phyloP scores from a whole-genome alignment of 2,329 filamentous ascomycete genomes.

The Colletotrichum sp. region DNA sequence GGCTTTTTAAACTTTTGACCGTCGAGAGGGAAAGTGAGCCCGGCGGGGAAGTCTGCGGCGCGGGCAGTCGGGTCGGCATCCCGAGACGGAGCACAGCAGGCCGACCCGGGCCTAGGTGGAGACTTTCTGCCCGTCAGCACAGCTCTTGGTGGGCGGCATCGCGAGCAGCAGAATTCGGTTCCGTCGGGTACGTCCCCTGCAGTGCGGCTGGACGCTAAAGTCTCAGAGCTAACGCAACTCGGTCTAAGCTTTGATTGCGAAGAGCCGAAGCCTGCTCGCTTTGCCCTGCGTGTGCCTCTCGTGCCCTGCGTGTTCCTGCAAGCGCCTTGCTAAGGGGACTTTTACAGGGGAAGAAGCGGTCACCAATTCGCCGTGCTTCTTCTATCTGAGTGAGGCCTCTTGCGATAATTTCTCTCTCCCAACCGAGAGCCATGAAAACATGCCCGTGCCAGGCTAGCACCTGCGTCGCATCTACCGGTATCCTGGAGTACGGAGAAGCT shows the following conservation, averaged over 20 bases:
- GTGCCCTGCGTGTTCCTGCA: neutral
- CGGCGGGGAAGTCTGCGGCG: neutral
- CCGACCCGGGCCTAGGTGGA: neutral
- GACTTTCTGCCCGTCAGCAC: neutral
- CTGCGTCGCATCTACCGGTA: neutral
- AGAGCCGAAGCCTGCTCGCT: neutral
- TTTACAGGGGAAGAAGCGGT: neutral
- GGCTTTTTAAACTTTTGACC: neutral
- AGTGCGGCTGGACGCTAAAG: slow-evolving; percentile 17
- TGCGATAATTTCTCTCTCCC: neutral
- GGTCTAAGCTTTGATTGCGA: neutral
- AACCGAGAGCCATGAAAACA: neutral
- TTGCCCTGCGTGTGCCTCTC: neutral
- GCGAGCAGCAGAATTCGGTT: neutral
- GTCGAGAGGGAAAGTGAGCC: neutral
- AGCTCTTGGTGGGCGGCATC: neutral
- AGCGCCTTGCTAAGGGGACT: neutral
- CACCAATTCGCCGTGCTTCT: neutral
- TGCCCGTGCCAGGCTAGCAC: neutral
- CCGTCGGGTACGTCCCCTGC: slow-evolving; percentile 5
- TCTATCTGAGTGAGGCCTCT: neutral
- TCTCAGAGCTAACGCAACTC: neutral
- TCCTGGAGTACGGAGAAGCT: neutral
- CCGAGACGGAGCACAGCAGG: neutral
- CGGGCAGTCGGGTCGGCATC: neutral